A percentile compares a stretch with the other conserved stretches of the same genome.
Conservation (phyloP, 2,329 filamentous ascomycete species). For the Metarhizium sp. region DNA sequence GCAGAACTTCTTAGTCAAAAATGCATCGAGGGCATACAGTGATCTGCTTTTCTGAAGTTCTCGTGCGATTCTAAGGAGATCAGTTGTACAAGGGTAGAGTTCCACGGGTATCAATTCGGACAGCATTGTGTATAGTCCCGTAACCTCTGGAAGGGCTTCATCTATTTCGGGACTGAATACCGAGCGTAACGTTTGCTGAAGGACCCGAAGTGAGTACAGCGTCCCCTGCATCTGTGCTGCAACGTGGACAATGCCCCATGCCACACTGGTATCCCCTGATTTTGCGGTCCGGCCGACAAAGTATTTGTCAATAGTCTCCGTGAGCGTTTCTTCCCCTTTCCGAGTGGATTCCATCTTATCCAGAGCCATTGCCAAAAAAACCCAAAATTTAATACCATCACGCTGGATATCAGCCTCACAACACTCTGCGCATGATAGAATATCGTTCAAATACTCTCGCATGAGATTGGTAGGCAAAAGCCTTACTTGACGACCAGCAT, state of each 20-base stretch:
- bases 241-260: slow-evolving; percentile 54
- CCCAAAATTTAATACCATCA: slow-evolving; percentile 10
- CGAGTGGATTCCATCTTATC: slow-evolving; percentile 19
- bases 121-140: slow-evolving; percentile 12
- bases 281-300: not conserved
- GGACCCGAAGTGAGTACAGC: slow-evolving; percentile 50
- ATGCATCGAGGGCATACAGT: not conserved
- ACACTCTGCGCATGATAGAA: slow-evolving; percentile 9
- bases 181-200: slow-evolving; percentile 26
- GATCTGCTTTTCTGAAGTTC: slow-evolving; percentile 8
- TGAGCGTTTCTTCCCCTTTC: slow-evolving; percentile 10
- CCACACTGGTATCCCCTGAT: slow-evolving; percentile 6
- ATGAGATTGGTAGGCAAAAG: slow-evolving; percentile 7
- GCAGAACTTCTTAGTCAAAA: not conserved
- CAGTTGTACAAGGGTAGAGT: slow-evolving; percentile 10
- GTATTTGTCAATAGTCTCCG: not conserved
- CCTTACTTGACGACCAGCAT: slow-evolving; percentile 18
- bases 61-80: slow-evolving; percentile 5
- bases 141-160: not conserved
- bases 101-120: slow-evolving; percentile 15
- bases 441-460: slow-evolving; percentile 7
- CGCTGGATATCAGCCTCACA: slow-evolving; percentile 8
- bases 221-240: slow-evolving; percentile 50
- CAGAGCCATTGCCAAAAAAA: slow-evolving; percentile 13
- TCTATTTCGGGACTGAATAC: not conserved